These are phyloP conservation scores for Escallonia rubra DNA, from an alignment of 129 eudicot species.

Conservation along the genomic window DNA sequence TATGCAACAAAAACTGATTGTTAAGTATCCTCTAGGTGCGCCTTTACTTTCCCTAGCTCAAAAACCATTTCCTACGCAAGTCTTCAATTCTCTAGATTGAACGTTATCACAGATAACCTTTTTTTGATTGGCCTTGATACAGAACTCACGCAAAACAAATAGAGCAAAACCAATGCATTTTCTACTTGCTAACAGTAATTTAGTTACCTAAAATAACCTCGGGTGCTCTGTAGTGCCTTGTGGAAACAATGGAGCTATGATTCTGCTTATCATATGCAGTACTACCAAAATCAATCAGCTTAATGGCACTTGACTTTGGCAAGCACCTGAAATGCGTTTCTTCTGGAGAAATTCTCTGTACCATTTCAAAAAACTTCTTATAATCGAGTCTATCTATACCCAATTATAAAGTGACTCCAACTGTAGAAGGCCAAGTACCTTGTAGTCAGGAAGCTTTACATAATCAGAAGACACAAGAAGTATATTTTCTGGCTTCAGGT, in stretches of 20 bases:
- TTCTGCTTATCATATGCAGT: constrained; percentile 71
- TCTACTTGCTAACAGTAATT: constrained; percentile 32
- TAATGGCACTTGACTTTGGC: constrained; percentile 96
- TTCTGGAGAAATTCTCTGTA: constrained; percentile 65
- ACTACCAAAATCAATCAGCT: constrained; percentile 98
- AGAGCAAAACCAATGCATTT: constrained; percentile 13
- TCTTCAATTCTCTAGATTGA: not conserved
- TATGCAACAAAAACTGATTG: not conserved
- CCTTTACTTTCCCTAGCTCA: no score
- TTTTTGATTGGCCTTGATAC: not conserved
- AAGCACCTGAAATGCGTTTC: constrained; percentile 61
- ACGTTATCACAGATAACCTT: not conserved
- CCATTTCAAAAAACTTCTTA: constrained; percentile 38
- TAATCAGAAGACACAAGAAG: constrained; percentile 78
- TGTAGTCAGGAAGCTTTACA: constrained; percentile 72
- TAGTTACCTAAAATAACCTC: constrained; percentile 90
- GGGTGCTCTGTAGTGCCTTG: constrained; percentile 98
- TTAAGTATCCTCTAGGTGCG: not conserved
- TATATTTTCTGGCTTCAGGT: constrained; percentile 97
- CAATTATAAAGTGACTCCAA: constrained; percentile 22
- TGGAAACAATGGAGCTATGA: constrained; percentile 83
- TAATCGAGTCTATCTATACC: constrained; percentile 15
- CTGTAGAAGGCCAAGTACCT: constrained; percentile 56
- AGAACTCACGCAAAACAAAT: not conserved
- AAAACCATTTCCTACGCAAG: not conserved